Percentiles rank a stretch among this genome's conserved stretches.
These are phyloP conservation scores for Vachellia pachyceras DNA, from an alignment of 306 rosid genomes.

Conservation along the genomic window DNA sequence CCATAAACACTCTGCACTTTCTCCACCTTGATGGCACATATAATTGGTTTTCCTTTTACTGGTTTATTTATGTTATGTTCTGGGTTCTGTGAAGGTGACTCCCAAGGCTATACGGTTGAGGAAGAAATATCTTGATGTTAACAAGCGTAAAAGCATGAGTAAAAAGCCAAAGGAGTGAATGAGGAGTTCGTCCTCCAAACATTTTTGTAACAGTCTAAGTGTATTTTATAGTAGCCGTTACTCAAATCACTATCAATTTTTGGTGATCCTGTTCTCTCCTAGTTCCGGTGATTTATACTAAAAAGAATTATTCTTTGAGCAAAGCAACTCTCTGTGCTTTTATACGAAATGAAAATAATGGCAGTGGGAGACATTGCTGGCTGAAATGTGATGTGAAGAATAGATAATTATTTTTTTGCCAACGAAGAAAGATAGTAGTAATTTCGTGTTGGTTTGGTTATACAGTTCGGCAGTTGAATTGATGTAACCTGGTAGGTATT, in stretches of 20 bases:
- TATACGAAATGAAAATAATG: conserved; percentile 30
- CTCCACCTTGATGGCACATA: conserved; percentile 4
- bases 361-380: conserved; percentile 23
- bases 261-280: conserved; percentile 19
- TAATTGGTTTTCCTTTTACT: background rate
- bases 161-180: conserved; percentile 62
- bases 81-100: conserved; percentile 67
- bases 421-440: too few species aligned
- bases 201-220: conserved; percentile 35
- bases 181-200: conserved; percentile 35
- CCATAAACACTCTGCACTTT: background rate
- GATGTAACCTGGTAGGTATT: too few species aligned
- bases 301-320: conserved; percentile 41
- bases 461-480: too few species aligned
- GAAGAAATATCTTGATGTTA: conserved; percentile 88
- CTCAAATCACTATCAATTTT: conserved; percentile 19
- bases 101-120: conserved; percentile 88
- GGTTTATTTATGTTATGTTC: conserved; percentile 12
- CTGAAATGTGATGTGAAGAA: conserved; percentile 24
- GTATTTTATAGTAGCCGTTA: conserved; percentile 26
- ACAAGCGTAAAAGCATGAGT: conserved; percentile 91
- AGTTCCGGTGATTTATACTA: conserved; percentile 39
- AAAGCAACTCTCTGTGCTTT: conserved; percentile 42
- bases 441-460: too few species aligned
- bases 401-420: too few species aligned